These are phyloP conservation scores for Entomortierella lignicola DNA, from an alignment of 192 early-diverging fungal genomes.

Conservation along the genomic window DNA sequence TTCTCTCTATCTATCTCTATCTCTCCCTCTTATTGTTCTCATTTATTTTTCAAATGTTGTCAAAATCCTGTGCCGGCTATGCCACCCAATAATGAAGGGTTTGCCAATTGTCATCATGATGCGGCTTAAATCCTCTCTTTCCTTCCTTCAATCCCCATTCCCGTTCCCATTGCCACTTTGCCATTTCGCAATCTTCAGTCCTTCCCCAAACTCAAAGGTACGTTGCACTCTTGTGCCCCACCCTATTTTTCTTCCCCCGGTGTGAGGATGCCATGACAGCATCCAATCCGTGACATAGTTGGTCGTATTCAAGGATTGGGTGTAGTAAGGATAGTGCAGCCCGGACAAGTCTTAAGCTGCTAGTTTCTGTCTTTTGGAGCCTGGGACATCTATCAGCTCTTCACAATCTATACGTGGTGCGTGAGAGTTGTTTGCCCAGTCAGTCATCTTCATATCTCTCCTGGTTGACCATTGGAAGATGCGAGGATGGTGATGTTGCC, in stretches of 20 bases:
- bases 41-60: too few species aligned
- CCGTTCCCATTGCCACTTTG: not conserved
- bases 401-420: conserved; percentile 53
- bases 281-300: conserved; percentile 43
- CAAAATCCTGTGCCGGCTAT: too few species aligned
- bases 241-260: conserved; percentile 1
- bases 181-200: conserved; percentile 14
- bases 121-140: not conserved
- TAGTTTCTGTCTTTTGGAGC: conserved; percentile 51
- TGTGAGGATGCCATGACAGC: conserved; percentile 38
- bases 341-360: conserved; percentile 54
- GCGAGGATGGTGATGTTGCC: conserved; percentile 40
- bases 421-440: conserved; percentile 43
- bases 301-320: conserved; percentile 44
- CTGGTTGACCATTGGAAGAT: conserved; percentile 44
- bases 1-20: too few species aligned
- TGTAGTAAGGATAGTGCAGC: conserved; percentile 52
- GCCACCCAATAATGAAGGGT: too few species aligned
- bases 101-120: too few species aligned
- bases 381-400: conserved; percentile 40
- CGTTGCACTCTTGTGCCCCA: conserved; percentile 12
- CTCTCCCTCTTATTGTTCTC: too few species aligned
- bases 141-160: not conserved
- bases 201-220: conserved; percentile 21
- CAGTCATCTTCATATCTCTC: conserved; percentile 42